A percentile compares a stretch with the other conserved stretches of the same genome.
phyloP scores from a whole-genome alignment of 441 rosid species.

The Erysimum cheiri region DNA sequence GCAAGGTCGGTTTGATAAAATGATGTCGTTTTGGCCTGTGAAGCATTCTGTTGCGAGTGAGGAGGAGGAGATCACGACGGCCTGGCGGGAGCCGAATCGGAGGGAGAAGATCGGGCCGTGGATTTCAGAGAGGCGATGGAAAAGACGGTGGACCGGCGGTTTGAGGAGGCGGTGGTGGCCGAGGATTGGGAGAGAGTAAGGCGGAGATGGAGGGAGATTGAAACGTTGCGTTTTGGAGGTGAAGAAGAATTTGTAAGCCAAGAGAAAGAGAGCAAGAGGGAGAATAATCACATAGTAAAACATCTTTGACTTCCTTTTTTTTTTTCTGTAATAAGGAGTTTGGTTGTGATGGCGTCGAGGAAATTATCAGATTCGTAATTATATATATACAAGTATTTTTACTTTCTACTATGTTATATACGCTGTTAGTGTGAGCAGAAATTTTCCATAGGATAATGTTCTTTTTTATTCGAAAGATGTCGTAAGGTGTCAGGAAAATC shows the following conservation, averaged over 20 bases:
- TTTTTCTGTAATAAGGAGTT: not conserved
- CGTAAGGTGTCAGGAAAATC: too few relatives aligned
- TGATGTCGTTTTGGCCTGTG: constrained; percentile 41
- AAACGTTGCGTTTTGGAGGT: constrained; percentile 18
- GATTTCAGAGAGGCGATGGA: constrained; percentile 16
- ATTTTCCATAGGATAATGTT: not conserved
- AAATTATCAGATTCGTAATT: not conserved
- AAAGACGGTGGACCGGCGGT: constrained; percentile 44
- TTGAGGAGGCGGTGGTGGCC: constrained; percentile 43
- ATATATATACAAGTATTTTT: not conserved
- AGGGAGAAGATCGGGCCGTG: constrained; percentile 45
- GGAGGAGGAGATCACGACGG: constrained; percentile 39
- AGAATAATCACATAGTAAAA: constrained; percentile 17
- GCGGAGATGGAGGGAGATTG: constrained; percentile 40
- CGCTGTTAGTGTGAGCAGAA: not conserved
- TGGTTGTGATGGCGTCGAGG: not conserved
- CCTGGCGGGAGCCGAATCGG: constrained; percentile 38
- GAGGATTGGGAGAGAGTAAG: constrained; percentile 29
- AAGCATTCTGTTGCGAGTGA: constrained; percentile 36
- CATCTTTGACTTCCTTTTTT: constrained; percentile 1
- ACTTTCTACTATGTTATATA: not conserved
- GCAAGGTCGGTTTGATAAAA: constrained; percentile 34
- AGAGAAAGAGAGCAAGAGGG: constrained; percentile 9
- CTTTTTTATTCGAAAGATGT: not conserved
- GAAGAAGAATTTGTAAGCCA: constrained; percentile 22